Evolutionary conservation across 192 early-diverging fungal genomes (phyloP), one percentile per base, ranked within the genome.

Genomic region (Phycomyces blakesleeanus): DNA sequence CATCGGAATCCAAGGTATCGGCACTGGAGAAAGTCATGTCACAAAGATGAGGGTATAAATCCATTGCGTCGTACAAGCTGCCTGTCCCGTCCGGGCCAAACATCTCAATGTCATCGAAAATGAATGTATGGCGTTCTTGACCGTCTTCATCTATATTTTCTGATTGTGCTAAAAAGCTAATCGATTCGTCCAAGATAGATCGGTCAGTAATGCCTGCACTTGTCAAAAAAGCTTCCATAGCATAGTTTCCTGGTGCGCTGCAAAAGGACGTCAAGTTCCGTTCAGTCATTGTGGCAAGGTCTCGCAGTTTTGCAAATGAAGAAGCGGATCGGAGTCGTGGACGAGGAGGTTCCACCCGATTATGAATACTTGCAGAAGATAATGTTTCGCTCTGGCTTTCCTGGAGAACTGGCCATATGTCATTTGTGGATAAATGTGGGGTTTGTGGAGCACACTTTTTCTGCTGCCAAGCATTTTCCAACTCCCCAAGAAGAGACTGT

Each of bases 381-480:
- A 21, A 11, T 4, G 11, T 22, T 22, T 54, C 52, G 21, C 52
- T 54, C 24, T 54, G 34, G 18, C 44, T 47, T 18, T 47, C 44
- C 12, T 18, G 44, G 15, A 47, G 44, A 14, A 47, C 11, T 18
- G 44, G 44, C 18, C 34, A n/a, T 5, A 14, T 5, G 0, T n/a
- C 34, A 26, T 55, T 55, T 5, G 26, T 55, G n/a, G n/a, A 60
- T 49, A n/a, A 14, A 60, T 39, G 12, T 15, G n/a, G 21, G 20
- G 37, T 59, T 10, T 44, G 20, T 41, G 34, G 18, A 7, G 37
- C 29, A 41, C 38, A 24, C 37, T 20, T 59, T 18, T 34, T 74
- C 71, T 38, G 66, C 64, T 69, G 73, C 78, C 77, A 81, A 51
- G 76, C 78, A 37, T 59, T 74, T 59, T 84, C 82, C 5, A 84